Evolutionary conservation across 495 filamentous ascomycete species (phyloP).

Genomic region (Podospora pseudocomata): DNA sequence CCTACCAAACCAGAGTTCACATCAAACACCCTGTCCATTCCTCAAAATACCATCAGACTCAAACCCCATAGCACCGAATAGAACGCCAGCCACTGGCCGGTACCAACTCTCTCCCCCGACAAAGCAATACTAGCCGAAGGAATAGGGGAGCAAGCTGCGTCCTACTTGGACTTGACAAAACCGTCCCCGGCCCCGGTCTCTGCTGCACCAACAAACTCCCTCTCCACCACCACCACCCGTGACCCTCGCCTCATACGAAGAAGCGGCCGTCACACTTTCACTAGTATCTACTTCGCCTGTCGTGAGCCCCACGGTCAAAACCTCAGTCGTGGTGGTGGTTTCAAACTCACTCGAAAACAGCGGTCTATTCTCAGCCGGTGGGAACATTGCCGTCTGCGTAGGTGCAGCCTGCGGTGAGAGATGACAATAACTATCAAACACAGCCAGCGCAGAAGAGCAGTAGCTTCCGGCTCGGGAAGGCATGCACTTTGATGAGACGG

Average conservation of each 20-base stretch:
- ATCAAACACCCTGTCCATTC: background rate
- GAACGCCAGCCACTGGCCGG: background rate
- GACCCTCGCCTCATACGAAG: background rate
- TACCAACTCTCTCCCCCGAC: background rate
- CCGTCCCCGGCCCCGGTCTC: background rate
- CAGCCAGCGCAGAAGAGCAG: background rate
- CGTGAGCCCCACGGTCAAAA: background rate
- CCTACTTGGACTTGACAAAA: background rate
- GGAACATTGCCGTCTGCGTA: too few relatives aligned
- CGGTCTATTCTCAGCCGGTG: too few relatives aligned
- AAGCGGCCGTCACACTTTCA: background rate
- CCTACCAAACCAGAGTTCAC: background rate
- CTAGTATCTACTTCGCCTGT: background rate
- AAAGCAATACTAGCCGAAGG: background rate
- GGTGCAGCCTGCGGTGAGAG: background rate
- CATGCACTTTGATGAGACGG: background rate
- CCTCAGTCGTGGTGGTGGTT: too few relatives aligned
- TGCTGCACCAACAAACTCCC: background rate
- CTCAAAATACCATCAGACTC: background rate
- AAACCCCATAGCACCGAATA: background rate
- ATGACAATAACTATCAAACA: conserved; percentile 14
- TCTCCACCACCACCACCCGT: too few relatives aligned
- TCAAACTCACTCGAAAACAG: too few relatives aligned
- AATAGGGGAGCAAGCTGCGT: background rate
- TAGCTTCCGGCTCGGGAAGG: conserved; percentile 1